phyloP scores from a whole-genome alignment of 805 yeast genomes.

The Candida anglica region DNA sequence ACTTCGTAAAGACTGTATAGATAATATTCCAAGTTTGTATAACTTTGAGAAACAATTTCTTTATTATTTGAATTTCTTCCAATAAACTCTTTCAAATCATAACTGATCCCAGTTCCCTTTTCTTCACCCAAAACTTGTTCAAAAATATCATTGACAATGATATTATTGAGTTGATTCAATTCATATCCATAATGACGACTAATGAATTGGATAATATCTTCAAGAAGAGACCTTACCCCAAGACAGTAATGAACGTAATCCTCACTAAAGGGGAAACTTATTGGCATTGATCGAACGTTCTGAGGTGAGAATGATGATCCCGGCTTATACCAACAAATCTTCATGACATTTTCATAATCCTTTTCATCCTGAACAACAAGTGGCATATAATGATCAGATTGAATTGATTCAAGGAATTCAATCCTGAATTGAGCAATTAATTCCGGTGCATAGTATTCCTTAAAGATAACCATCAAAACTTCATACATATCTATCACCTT shows the following conservation, averaged over 20 bases:
- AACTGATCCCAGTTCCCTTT: constrained; percentile 53
- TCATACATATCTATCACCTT: constrained; percentile 58
- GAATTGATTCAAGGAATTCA: constrained; percentile 60
- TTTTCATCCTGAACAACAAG: constrained; percentile 58
- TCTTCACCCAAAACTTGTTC: constrained; percentile 61
- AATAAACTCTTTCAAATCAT: constrained; percentile 50
- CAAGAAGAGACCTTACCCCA: constrained; percentile 61
- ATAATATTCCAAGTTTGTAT: constrained; percentile 85
- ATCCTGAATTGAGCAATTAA: constrained; percentile 51
- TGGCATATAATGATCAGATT: constrained; percentile 87
- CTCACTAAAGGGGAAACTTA: constrained; percentile 76
- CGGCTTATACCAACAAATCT: constrained; percentile 66
- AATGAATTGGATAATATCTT: constrained; percentile 60
- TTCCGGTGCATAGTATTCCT: constrained; percentile 53
- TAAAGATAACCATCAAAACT: constrained; percentile 54
- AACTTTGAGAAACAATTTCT: constrained; percentile 85
- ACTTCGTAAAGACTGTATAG: constrained; percentile 70
- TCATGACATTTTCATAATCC: constrained; percentile 60
- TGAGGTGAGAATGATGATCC: constrained; percentile 43
- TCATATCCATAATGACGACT: constrained; percentile 62
- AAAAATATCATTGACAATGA: constrained; percentile 55
- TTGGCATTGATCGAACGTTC: constrained; percentile 50
- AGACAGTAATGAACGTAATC: constrained; percentile 85
- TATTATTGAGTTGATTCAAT: constrained; percentile 52
- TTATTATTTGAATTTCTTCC: constrained; percentile 70